phyloP scores from a whole-genome alignment of 768 basidiomycete species.

The Mrakia hoshinonis region DNA sequence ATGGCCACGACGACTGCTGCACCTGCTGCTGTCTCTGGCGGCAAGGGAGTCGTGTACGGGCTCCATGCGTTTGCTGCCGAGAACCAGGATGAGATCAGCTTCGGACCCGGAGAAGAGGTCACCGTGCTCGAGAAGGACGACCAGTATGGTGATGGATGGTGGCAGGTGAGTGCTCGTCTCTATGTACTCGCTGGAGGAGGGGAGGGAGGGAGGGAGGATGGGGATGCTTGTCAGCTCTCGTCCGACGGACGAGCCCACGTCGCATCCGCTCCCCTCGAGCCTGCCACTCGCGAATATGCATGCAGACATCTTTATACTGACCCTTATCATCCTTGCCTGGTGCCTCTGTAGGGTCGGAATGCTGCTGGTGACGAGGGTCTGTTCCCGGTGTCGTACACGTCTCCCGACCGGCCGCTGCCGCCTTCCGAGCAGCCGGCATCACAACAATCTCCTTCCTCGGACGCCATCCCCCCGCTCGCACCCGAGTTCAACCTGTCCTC shows the following conservation, averaged over 20 bases:
- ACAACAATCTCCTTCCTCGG: constrained; percentile 28
- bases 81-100: constrained; percentile 85
- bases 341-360: constrained; percentile 64
- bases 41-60: constrained; percentile 57
- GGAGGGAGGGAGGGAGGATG: background rate
- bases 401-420: constrained; percentile 40
- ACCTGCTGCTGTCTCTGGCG: background rate
- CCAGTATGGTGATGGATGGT: constrained; percentile 90
- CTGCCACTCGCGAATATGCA: background rate
- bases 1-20: background rate
- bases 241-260: background rate
- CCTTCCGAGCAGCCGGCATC: background rate
- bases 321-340: background rate
- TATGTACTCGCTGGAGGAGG: no score
- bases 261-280: background rate
- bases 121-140: constrained; percentile 91
- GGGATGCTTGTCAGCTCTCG: background rate
- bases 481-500: constrained; percentile 8
- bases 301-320: background rate
- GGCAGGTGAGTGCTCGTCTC: constrained; percentile 52
- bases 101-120: constrained; percentile 75
- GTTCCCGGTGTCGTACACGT: constrained; percentile 84
- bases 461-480: constrained; percentile 27
- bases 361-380: constrained; percentile 71
- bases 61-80: constrained; percentile 83